A percentile compares a stretch with the other conserved stretches of the same genome.
These are phyloP conservation scores for Helicocarpus griseus DNA, from an alignment of 2,329 filamentous ascomycete genomes.

Conservation along the genomic window DNA sequence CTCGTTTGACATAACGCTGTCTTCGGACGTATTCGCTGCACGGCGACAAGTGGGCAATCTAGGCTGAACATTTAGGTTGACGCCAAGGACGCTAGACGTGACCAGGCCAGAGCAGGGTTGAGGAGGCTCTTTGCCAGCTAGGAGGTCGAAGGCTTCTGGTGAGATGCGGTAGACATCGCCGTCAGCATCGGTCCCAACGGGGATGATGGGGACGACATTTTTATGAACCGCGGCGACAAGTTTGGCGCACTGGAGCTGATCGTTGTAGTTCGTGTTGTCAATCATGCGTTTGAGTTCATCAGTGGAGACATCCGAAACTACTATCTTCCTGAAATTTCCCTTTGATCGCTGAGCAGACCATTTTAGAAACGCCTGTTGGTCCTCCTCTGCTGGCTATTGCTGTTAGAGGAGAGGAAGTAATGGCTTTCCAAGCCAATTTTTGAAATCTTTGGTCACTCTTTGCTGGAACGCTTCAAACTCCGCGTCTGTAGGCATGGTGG, in stretches of 20 bases:
- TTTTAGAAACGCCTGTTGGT: no score
- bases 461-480: no score
- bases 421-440: no score
- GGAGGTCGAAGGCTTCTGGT: not conserved
- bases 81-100: constrained; percentile 1
- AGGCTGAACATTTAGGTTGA: constrained; percentile 8
- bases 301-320: no score
- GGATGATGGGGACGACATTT: constrained; percentile 1
- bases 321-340: no score
- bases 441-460: no score
- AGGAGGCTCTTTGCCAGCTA: not conserved
- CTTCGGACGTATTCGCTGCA: not conserved
- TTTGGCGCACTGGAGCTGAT: not conserved
- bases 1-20: not conserved
- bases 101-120: not conserved
- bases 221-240: not conserved
- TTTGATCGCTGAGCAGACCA: no score
- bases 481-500: no score
- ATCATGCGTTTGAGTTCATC: not conserved
- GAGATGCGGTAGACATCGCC: constrained; percentile 2
- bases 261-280: constrained; percentile 6
- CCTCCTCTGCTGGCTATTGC: no score
- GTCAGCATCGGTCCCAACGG: not conserved
- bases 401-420: no score
- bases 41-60: not conserved